These are phyloP conservation scores for Asterochloris erici DNA, from an alignment of 139 green algal species.

Conservation along the genomic window DNA sequence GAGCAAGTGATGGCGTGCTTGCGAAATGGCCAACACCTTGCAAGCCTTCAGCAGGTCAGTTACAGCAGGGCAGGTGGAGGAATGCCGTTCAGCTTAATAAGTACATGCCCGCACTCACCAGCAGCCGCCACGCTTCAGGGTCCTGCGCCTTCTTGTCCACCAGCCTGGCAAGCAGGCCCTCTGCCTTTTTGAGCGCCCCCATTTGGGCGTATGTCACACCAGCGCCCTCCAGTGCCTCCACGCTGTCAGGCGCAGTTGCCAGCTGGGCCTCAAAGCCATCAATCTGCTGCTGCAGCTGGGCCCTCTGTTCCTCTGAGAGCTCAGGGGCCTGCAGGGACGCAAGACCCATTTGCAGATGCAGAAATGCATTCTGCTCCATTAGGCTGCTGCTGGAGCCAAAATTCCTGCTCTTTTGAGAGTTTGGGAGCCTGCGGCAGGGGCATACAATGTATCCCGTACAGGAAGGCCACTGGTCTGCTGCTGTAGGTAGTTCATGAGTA, in stretches of 20 bases:
- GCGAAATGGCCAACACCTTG: too few relatives aligned
- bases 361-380: background rate
- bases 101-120: constrained; percentile 3
- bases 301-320: constrained; percentile 4
- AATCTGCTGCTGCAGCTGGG: constrained; percentile 11
- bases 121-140: constrained; percentile 27
- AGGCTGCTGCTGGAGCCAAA: too few relatives aligned
- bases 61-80: too few relatives aligned
- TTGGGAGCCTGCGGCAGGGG: background rate
- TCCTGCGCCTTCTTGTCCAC: constrained; percentile 15
- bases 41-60: too few relatives aligned
- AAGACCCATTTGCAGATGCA: background rate
- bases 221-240: constrained; percentile 17
- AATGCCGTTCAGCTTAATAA: too few relatives aligned
- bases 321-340: background rate
- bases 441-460: background rate
- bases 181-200: constrained; percentile 23
- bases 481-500: background rate
- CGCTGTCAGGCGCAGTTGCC: background rate
- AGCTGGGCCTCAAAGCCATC: constrained; percentile 10
- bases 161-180: constrained; percentile 25
- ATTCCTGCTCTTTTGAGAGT: background rate
- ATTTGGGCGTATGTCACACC: constrained; percentile 14
- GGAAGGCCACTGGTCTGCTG: background rate
- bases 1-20: too few relatives aligned